Evolutionary conservation across 2,329 filamentous ascomycete species (phyloP), one percentile per base, ranked within the genome.

Genomic region (Aspergillus tamarii): DNA sequence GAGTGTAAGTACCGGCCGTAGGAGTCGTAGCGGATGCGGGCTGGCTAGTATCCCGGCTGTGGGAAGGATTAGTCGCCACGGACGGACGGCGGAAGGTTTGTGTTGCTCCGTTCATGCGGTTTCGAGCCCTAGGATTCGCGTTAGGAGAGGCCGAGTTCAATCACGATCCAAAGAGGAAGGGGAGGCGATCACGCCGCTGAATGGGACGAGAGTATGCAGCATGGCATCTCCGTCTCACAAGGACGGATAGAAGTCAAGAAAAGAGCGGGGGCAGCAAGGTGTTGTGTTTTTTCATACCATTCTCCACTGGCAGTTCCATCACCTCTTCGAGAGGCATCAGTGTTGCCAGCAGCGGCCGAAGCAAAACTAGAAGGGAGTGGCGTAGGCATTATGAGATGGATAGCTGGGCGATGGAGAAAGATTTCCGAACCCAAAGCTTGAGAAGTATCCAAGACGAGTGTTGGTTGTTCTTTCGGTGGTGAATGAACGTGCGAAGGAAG

Each of bases 281-380:
- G 14, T 16, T 39, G 6, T 41, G 9, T 41, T 41, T 60, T 61
- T 62, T 64, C 89, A 80, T 85, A 93, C 91, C 90, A 93, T 80
- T 93, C 91, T 81, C 87, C 89, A 78, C 86, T 86, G 69, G 82
- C 81, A 77, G 87, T 73, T 77, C 83, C 81, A 85, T 87, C 78
- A 78, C 81, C 76, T 84, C 87, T 81, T 79, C 81, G 81, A 86
- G 87, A 77, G 84, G 87, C 80, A 77, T 88, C 77, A 84, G 85
- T 89, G 79, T 92, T 90, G 79, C 91, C 91, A 77, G 91, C 91
- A 71, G 91, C 91, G 73, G 91, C 91, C 76, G 91, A 93, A 77
- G 91, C 91, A 82, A 94, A 94, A 84, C 90, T 93, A 72, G 91
- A 92, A 73, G 90, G 89, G 79, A 93, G 86, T 82, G 91, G 89